Evolutionary conservation across 2,329 filamentous ascomycete species (phyloP).

Genomic region (Ophiostoma himal-ulmi): DNA sequence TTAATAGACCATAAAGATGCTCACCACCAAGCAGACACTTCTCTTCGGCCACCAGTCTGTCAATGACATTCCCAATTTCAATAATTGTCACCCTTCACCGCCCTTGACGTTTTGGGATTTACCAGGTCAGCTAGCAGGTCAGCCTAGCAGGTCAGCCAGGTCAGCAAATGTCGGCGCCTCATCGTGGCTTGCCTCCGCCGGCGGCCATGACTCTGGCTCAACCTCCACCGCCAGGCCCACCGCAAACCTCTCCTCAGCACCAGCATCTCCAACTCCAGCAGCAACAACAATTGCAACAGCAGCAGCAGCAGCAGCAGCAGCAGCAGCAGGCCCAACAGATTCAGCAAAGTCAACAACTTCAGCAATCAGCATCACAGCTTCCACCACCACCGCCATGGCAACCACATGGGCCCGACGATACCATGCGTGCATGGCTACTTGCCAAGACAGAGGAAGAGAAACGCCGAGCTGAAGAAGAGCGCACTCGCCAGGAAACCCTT

Average conservation of each 20-base stretch:
- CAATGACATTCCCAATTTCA: conserved; percentile 58
- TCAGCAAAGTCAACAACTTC: conserved; percentile 10
- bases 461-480: conserved; percentile 69
- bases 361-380: conserved; percentile 23
- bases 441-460: conserved; percentile 70
- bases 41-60: conserved; percentile 55
- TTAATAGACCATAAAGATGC: conserved; percentile 43
- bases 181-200: conserved; percentile 64
- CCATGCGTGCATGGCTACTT: conserved; percentile 64
- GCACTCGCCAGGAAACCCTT: conserved; percentile 56
- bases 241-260: conserved; percentile 28
- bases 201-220: conserved; percentile 57
- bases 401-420: conserved; percentile 59
- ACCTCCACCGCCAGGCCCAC: conserved; percentile 34
- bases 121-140: no score
- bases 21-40: conserved; percentile 56
- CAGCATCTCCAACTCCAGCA: conserved; percentile 2
- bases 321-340: neutral
- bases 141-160: conserved; percentile 24
- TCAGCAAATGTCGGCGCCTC: conserved; percentile 62
- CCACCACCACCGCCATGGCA: conserved; percentile 26
- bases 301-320: neutral
- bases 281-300: conserved; percentile 10
- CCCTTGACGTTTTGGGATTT: conserved; percentile 34
- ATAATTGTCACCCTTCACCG: conserved; percentile 51